Percentiles rank a stretch among this genome's conserved stretches.
Conservation (phyloP, 257 asterid genomes). For the Eucommia ulmoides region DNA sequence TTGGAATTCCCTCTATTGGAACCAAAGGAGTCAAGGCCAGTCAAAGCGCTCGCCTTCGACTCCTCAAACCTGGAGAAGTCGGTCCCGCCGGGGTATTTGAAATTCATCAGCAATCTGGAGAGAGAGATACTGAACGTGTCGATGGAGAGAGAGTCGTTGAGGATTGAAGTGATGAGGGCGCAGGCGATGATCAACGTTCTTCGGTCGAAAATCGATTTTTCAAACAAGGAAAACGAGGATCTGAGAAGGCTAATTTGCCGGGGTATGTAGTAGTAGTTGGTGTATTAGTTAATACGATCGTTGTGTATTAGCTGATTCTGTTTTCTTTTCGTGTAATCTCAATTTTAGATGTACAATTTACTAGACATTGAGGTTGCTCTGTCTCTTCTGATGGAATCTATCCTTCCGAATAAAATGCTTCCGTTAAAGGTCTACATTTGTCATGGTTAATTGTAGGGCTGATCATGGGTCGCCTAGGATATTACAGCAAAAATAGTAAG, state of each 20-base stretch:
- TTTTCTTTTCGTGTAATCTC: too few relatives aligned
- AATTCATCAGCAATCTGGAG: constrained; percentile 77
- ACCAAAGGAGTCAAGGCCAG: constrained; percentile 46
- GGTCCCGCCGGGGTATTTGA: constrained; percentile 87
- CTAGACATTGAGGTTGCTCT: too few relatives aligned
- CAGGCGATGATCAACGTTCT: constrained; percentile 87
- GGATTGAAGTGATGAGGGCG: constrained; percentile 94
- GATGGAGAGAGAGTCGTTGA: constrained; percentile 79
- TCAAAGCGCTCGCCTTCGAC: constrained; percentile 42
- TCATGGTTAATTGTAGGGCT: too few relatives aligned
- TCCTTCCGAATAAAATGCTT: too few relatives aligned
- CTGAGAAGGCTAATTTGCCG: constrained; percentile 26
- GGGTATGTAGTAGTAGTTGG: too few relatives aligned
- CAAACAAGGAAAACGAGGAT: constrained; percentile 63
- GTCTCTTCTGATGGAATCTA: too few relatives aligned
- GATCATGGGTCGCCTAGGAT: too few relatives aligned
- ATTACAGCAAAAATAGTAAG: too few relatives aligned
- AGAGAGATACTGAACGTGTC: constrained; percentile 68
- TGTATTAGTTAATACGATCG: too few relatives aligned
- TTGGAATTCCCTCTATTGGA: constrained; percentile 59
- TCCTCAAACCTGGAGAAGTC: constrained; percentile 88
- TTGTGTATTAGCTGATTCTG: too few relatives aligned
- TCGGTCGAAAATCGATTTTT: constrained; percentile 50
- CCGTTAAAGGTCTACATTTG: too few relatives aligned
- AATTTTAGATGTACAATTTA: too few relatives aligned